Evolutionary conservation across 169 alveolate species (phyloP), one percentile per base, ranked within the genome.

Genomic region (Cryptosporidium canis): DNA sequence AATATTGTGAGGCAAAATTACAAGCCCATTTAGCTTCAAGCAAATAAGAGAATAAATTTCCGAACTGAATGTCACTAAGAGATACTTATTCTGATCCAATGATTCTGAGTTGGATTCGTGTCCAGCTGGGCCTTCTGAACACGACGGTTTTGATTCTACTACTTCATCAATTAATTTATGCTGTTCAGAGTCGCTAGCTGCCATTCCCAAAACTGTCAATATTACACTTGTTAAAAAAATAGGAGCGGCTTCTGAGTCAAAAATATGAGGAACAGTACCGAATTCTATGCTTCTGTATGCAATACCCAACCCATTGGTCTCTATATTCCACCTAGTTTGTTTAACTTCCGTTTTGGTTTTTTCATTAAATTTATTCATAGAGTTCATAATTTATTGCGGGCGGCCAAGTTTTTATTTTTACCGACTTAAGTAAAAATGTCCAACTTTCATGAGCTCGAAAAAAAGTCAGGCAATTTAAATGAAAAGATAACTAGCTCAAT

Each of bases 11-110:
- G 77, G 24, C 0, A 37, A 35, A 31, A 77, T 77, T 16, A 48
- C 5, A 35, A 77, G 31, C 11, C 71, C 72, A 77, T 77, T 35
- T 58, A 77, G 44, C 27, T 77, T 56, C 18, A 77, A 37, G 39
- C 77, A 77, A 8, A 77, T 39, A 4, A 77, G 43, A 11, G 87
- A n/a, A 29, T 24, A 37, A 31, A 77, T 21, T n/a, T 24, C 33
- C 12, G 87, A 58, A 24, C 39, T 37, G 29, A 77, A 39, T 18
- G 70, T 61, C 58, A 77, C 64, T 11, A 63, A 63, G 18, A 77
- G 61, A 77, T 16, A 12, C 12, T 37, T 29, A 39, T 41, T 27
- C 37, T 48, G 33, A 29, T 1, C 47, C 16, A 21, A 14, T 45
- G 21, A 14, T 21, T 45, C 51, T 7, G 27, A 29, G 18, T 48